Percentiles rank a stretch among this genome's conserved stretches.
phyloP scores from a whole-genome alignment of 148 eudicot species.

The Polygonum aviculare region DNA sequence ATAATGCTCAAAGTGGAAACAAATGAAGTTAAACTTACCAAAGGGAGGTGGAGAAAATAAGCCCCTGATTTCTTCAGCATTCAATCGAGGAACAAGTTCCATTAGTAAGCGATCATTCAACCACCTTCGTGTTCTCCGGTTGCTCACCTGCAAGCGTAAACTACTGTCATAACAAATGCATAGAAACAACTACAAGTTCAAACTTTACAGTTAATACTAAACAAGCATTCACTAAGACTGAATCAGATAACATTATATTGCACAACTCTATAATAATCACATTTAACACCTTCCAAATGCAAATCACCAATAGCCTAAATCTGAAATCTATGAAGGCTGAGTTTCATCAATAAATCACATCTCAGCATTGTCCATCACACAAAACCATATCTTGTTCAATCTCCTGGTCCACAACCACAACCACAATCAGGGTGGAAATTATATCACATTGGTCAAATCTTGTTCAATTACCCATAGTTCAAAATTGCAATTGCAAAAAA shows the following conservation, averaged over 20 bases:
- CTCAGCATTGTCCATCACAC: background rate
- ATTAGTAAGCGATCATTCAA: conserved; percentile 80
- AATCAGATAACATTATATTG: background rate
- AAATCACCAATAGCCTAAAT: background rate
- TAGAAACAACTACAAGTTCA: conserved; percentile 3
- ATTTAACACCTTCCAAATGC: background rate
- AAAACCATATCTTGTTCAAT: no score
- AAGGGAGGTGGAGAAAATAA: conserved; percentile 96
- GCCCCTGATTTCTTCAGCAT: conserved; percentile 86
- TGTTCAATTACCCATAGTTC: background rate
- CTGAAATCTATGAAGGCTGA: no score
- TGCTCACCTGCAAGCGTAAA: conserved; percentile 52
- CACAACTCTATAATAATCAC: background rate
- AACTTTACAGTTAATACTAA: background rate
- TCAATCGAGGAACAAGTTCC: conserved; percentile 90
- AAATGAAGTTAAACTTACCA: conserved; percentile 33
- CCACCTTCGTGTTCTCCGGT: conserved; percentile 81
- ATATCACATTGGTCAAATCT: background rate
- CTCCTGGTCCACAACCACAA: no score
- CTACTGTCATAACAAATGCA: background rate
- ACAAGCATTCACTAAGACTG: background rate
- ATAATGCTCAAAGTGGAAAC: background rate
- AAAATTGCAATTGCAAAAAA: background rate
- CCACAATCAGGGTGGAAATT: background rate
- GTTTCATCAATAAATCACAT: no score